Evolutionary conservation across 73 alveolate species (phyloP), one percentile per base, ranked within the genome.

Genomic region (Paramecium biaurelia): DNA sequence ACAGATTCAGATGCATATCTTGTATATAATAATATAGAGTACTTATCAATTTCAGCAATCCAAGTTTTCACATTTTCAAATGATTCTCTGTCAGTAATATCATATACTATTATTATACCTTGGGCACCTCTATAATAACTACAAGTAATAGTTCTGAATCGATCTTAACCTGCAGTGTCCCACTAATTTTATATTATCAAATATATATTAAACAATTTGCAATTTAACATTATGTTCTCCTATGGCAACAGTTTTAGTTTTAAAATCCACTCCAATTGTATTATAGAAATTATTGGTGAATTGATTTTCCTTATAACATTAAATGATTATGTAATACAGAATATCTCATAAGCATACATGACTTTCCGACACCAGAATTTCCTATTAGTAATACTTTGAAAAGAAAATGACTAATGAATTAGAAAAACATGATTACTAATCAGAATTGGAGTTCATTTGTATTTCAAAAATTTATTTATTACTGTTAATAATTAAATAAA

Each of bases 131-230:
- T 70, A 34, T 93, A 93, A 94, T 94, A 94, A 74, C 95, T 92
- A n/a, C 97, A 70, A 1, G 96, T 92, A 11, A 95, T 94, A 41
- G 98, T 93, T 89, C 96, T 79, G 79, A 94, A 95, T 92, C 98
- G 82, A 93, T 95, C 98, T 85, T 95, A 94, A 1, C 98, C 98
- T 85, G 98, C 98, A 59, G 98, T 95, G 58, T 95, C 98, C 97
- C 98, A 95, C 92, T 92, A 94, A 21, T 30, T 7, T 47, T 20
- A 57, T 37, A 18, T 28, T 18, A 24, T 45, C 7, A 24, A 0
- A n/a, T 45, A 45, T 45, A 45, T 45, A 15, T 57, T 32, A 30
- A 57, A 86, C 93, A 59, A 86, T 86, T 21, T 86, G 57, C 42
- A 86, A 58, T 30, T 86, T 86, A 74, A 86, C 57, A 58, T 86